Base-by-base conservation (phyloP, 805 yeast species). In the Starmerella vaccinii region DNA sequence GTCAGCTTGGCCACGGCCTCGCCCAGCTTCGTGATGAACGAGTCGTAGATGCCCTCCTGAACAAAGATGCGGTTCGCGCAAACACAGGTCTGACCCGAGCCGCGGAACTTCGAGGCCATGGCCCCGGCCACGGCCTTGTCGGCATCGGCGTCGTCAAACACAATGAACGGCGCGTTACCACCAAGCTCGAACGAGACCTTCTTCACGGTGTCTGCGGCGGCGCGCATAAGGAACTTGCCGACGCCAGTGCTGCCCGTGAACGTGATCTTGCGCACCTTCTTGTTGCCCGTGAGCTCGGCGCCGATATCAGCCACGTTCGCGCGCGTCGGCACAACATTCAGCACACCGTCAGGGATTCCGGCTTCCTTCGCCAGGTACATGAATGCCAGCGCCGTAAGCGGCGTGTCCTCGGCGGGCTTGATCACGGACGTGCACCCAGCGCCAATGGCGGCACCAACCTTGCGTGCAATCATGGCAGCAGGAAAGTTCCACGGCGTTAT, bases 401-500 rank as follows among this genome's bases (percentile, higher is more conserved):
- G 92, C 27, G 92, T 84, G 61, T 81, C 85, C 2, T 76, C 69
- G 15, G 86, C 90, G 1, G 92, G 92, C 66, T 83, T 84, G 58
- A 84, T 71, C 8, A 84, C 85, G 2, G 81, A 68, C 5, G 90
- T 78, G 65, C 90, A 83, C 1, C 92, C 94, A 15, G 84, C 83
- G 16, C 92, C 89, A 27, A 81, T 61, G 2, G 86, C 87, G 29
- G 90, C 87, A 19, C 83, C 89, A 47, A 80, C 67, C 62, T 82
- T 82, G 57, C 88, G 70, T 5, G 87, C 74, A 54, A 81, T 80
- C 89, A 82, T 82, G 13, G 89, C 85, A 21, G 78, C 68, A 3
- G 94, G 94, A 66, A 84, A 84, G 65, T 84, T 84, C 92, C 92
- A 84, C 3, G 92, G 92, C 3, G 90, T 81, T 59, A 84, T 64